Base-by-base conservation (phyloP, 2,329 filamentous ascomycete species). In the Cercospora zeae-maydis region DNA sequence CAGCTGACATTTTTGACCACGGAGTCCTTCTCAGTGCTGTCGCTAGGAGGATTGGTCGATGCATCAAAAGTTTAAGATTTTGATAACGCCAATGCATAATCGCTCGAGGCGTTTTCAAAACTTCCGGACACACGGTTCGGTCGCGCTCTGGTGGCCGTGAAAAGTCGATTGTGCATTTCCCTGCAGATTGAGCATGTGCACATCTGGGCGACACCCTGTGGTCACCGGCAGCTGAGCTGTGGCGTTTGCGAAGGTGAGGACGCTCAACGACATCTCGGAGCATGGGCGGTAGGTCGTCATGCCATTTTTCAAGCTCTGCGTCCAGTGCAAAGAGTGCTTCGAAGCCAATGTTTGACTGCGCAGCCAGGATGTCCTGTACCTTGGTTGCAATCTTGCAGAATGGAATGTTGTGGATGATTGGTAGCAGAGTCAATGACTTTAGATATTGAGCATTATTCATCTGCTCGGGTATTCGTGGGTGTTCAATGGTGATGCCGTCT, bases 71-170 rank as follows among this genome's bases (percentile, higher is more conserved):
- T 52, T 89, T 87, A 52, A 92, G 82, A 69, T 91, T 92, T 72
- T 90, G 87, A 73, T 90, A 93, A 13, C 90, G 84, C 90, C 90
- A 93, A 74, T 90, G 89, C 87, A 92, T 91, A 69, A 92, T 84
- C 66, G 86, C 86, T 56, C 89, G 83, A 0, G 88, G 85, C 54
- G 88, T 88, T 66, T 86, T 86, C 16, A 92, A 82, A 1, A 88
- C 85, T 67, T 90, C 87, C 0, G 88, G 86, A 71, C 88, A 90
- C 16, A 63, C 66, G 11, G 60, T 64, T 16, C 64, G 56, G 47
- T 71, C 69, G 9, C 87, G 84, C 61, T 91, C 86, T 79, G 67
- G 69, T 84, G 19, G 85, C 84, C 67, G 84, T 81, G 34, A 89
- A 79, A 13, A 89, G 79, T 79, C 85, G 85, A 4, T 67, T 4